Conservation (phyloP, 805 yeast genomes). For the Debaryomyces castellii region DNA sequence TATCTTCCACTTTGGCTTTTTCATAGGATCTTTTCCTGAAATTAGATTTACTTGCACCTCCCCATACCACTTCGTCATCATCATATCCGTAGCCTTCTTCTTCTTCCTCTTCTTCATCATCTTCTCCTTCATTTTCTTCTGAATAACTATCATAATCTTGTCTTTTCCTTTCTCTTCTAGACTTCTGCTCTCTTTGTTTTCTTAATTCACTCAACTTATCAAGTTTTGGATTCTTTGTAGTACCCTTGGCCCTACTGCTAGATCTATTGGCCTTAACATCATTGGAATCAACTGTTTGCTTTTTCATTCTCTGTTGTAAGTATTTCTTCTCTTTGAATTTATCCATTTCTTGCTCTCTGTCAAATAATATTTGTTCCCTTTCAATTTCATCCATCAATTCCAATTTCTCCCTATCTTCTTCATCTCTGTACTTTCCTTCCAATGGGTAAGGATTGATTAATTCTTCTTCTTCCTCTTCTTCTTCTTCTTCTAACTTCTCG, state of each 20-base stretch:
- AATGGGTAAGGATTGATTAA: conserved; percentile 81
- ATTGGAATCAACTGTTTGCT: conserved; percentile 32
- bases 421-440: conserved; percentile 88
- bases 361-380: conserved; percentile 87
- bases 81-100: conserved; percentile 27
- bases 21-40: conserved; percentile 26
- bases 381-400: conserved; percentile 86
- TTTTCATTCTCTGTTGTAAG: conserved; percentile 77
- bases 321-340: conserved; percentile 80
- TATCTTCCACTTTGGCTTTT: conserved; percentile 57
- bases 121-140: conserved; percentile 43
- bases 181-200: conserved; percentile 69
- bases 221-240: conserved; percentile 38
- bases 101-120: conserved; percentile 43
- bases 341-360: conserved; percentile 90
- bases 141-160: conserved; percentile 40
- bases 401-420: conserved; percentile 62
- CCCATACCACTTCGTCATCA: conserved; percentile 38
- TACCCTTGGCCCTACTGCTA: conserved; percentile 32
- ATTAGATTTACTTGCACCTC: conserved; percentile 21
- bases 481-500: conserved; percentile 26
- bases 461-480: conserved; percentile 35
- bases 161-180: conserved; percentile 35
- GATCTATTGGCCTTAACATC: conserved; percentile 35
- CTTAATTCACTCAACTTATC: conserved; percentile 71